Evolutionary conservation across 2,329 filamentous ascomycete genomes (phyloP).

Genomic region (Exophiala oligosperma): DNA sequence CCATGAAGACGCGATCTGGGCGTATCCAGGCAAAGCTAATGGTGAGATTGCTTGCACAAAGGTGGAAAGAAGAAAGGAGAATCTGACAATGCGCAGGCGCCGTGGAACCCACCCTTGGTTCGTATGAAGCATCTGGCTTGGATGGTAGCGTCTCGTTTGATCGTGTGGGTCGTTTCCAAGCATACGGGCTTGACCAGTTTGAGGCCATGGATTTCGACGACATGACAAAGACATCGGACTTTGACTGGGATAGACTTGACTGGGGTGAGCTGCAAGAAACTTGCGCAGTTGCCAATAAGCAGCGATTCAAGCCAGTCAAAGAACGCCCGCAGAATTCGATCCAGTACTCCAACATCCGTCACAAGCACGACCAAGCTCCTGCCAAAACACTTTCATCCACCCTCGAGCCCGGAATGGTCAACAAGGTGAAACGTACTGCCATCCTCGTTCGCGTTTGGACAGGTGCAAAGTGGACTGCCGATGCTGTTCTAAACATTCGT

Average conservation of each 20-base stretch:
- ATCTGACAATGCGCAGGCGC: slow-evolving; percentile 23
- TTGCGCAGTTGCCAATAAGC: slow-evolving; percentile 66
- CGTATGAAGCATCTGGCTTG: slow-evolving; percentile 61
- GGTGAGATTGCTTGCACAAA: slow-evolving; percentile 17
- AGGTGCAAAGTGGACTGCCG: slow-evolving; percentile 73
- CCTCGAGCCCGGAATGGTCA: slow-evolving; percentile 27
- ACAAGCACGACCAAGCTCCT: slow-evolving; percentile 27
- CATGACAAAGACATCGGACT: slow-evolving; percentile 31
- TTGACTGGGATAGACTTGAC: slow-evolving; percentile 63
- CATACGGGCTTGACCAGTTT: slow-evolving; percentile 44
- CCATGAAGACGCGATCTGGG: slow-evolving; percentile 63
- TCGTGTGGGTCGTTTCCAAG: slow-evolving; percentile 67
- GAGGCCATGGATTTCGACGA: slow-evolving; percentile 30
- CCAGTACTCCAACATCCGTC: slow-evolving; percentile 31
- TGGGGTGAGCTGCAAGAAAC: slow-evolving; percentile 72
- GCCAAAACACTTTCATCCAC: slow-evolving; percentile 20
- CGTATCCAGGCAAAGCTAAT: slow-evolving; percentile 45
- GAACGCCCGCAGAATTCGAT: slow-evolving; percentile 29
- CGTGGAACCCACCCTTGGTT: slow-evolving; percentile 53
- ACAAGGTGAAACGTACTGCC: slow-evolving; percentile 59
- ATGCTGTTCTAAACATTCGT: slow-evolving; percentile 79
- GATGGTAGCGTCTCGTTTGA: slow-evolving; percentile 69
- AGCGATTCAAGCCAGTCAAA: slow-evolving; percentile 51
- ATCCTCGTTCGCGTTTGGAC: slow-evolving; percentile 82
- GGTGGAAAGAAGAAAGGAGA: not conserved